phyloP scores from a whole-genome alignment of 2,329 filamentous ascomycete species.

The Scytalidium lignicola region DNA sequence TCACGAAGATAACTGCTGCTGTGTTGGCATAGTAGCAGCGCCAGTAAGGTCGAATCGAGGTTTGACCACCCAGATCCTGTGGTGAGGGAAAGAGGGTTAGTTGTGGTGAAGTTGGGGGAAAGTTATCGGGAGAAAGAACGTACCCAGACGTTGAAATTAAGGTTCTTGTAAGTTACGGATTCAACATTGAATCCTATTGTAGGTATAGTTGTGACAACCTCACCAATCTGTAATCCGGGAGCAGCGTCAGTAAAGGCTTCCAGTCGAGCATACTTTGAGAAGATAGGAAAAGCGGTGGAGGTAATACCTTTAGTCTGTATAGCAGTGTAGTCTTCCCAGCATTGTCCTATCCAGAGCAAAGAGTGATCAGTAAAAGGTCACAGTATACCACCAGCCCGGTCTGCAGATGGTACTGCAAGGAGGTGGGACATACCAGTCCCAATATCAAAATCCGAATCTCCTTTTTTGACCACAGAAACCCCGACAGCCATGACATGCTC shows the following conservation, averaged over 20 bases:
- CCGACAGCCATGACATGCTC: slow-evolving; percentile 64
- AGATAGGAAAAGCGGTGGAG: neutral
- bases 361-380: slow-evolving; percentile 5
- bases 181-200: slow-evolving; percentile 99
- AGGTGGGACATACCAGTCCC: slow-evolving; percentile 64
- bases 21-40: slow-evolving; percentile 99
- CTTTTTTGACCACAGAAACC: slow-evolving; percentile 85
- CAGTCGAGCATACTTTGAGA: too few relatives aligned
- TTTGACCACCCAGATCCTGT: slow-evolving; percentile 91
- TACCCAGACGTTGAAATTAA: slow-evolving; percentile 99
- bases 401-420: neutral
- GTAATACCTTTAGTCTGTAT: slow-evolving; percentile 83
- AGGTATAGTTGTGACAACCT: slow-evolving; percentile 97
- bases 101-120: slow-evolving; percentile 4
- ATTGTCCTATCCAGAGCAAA: slow-evolving; percentile 66
- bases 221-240: slow-evolving; percentile 67
- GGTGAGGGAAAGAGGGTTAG: neutral
- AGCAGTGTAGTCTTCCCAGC: slow-evolving; percentile 96
- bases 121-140: slow-evolving; percentile 23
- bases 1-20: slow-evolving; percentile 95
- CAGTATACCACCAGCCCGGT: neutral
- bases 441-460: slow-evolving; percentile 95
- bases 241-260: slow-evolving; percentile 1
- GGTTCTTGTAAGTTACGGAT: slow-evolving; percentile 95
- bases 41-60: slow-evolving; percentile 98